Evolutionary conservation across 768 basidiomycete genomes (phyloP).

Genomic region (Rhizopogon rudus): DNA sequence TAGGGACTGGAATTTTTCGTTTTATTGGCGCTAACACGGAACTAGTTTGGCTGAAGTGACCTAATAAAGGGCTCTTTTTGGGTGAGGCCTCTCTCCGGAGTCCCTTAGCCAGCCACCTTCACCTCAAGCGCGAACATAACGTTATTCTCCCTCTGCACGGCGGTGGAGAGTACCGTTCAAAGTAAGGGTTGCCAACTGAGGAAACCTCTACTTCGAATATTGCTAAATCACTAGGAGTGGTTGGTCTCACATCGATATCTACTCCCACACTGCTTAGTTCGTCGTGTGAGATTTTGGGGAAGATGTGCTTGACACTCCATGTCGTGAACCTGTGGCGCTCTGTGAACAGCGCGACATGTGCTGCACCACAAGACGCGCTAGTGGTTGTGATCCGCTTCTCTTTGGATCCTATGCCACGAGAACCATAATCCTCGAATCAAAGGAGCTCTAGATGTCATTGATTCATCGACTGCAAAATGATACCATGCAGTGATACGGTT

Average conservation of each 20-base stretch:
- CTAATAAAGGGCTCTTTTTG: constrained; percentile 12
- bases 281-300: not conserved
- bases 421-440: not conserved
- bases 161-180: no score
- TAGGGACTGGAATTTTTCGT: not conserved
- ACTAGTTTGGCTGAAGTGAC: constrained; percentile 7
- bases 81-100: constrained; percentile 4
- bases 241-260: no score
- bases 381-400: not conserved
- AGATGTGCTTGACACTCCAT: not conserved
- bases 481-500: not conserved
- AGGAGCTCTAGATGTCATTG: not conserved
- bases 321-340: not conserved
- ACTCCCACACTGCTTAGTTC: not conserved
- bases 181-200: no score
- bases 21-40: not conserved
- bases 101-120: not conserved
- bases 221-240: not conserved
- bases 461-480: not conserved
- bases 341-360: not conserved
- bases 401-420: not conserved
- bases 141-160: not conserved
- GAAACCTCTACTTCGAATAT: not conserved
- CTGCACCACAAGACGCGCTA: no score
- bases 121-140: not conserved